These are phyloP conservation scores for Jasminum sambac DNA, from an alignment of 257 asterid genomes.

Conservation along the genomic window DNA sequence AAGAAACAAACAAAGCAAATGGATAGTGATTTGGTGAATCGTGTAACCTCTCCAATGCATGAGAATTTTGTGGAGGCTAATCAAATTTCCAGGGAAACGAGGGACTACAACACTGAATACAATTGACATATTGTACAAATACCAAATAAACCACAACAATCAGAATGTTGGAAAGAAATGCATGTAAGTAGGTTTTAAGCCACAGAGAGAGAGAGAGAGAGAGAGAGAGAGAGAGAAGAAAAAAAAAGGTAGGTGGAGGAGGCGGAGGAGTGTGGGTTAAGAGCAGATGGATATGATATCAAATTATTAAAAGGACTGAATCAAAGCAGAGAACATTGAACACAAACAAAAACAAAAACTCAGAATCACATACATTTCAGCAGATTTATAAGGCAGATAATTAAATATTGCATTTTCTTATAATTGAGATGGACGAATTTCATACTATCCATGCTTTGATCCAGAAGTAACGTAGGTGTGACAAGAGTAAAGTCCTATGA, in stretches of 20 bases:
- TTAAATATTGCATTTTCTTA: background rate
- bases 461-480: background rate
- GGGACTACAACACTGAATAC: background rate
- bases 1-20: background rate
- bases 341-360: background rate
- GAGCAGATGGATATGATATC: background rate
- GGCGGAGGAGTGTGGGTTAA: no score
- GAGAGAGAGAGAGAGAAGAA: no score
- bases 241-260: no score
- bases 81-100: background rate
- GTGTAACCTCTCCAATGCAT: background rate
- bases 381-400: background rate
- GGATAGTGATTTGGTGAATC: background rate
- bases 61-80: background rate
- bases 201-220: no score
- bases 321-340: background rate
- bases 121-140: background rate
- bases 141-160: background rate
- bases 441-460: background rate
- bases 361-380: background rate
- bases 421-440: slow-evolving; percentile 1
- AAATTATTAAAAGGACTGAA: background rate
- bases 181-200: background rate
- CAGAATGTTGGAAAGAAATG: background rate
- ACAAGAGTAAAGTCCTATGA: background rate